A percentile compares a stretch with the other conserved stretches of the same genome.
Evolutionary conservation across 2,329 filamentous ascomycete species (phyloP).

Genomic region (Colletotrichum gloeosporioides): DNA sequence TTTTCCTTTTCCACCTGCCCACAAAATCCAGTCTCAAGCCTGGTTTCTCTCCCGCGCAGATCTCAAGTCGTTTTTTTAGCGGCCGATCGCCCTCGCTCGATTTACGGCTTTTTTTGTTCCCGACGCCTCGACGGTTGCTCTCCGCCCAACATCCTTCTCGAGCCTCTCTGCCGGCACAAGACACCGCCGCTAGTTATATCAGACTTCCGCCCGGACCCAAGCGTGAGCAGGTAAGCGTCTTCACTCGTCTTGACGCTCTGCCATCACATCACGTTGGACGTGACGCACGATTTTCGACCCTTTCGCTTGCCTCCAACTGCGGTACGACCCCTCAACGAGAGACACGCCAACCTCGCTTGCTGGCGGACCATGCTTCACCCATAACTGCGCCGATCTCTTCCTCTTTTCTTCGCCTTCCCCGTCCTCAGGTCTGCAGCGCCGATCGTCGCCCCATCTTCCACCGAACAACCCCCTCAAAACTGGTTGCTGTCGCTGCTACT

Average conservation of each 20-base stretch:
- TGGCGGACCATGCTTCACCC: constrained; percentile 19
- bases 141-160: background rate
- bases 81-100: constrained; percentile 12
- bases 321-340: background rate
- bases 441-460: constrained; percentile 13
- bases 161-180: background rate
- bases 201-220: background rate
- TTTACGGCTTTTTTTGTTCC: constrained; percentile 1
- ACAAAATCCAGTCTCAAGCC: background rate
- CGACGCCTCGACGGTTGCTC: background rate
- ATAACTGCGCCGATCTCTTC: constrained; percentile 15
- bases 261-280: background rate
- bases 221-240: background rate
- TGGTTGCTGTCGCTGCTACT: background rate
- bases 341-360: constrained; percentile 1
- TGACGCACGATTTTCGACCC: background rate
- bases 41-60: constrained; percentile 12
- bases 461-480: constrained; percentile 1
- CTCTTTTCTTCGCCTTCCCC: constrained; percentile 27
- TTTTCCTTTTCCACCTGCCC: background rate
- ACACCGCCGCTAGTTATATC: background rate
- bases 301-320: background rate
- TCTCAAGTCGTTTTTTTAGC: constrained; percentile 5
- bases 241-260: background rate
- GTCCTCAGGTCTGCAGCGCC: constrained; percentile 26